phyloP scores from a whole-genome alignment of 192 early-diverging fungal genomes.

The Backusella westeae region DNA sequence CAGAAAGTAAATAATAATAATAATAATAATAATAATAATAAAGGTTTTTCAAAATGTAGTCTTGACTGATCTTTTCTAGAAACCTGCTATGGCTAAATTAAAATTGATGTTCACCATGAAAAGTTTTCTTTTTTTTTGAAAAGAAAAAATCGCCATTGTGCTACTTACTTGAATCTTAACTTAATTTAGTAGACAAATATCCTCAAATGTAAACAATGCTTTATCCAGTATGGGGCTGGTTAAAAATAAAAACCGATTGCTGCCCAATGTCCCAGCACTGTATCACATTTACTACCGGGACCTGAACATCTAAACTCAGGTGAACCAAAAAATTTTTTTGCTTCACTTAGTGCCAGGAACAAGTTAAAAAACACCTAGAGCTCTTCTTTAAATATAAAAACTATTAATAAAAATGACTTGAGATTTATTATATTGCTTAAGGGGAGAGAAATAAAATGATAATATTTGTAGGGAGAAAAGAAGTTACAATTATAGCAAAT shows the following conservation, averaged over 20 bases:
- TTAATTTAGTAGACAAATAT: background rate
- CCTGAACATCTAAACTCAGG: background rate
- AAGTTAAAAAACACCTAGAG: too few species aligned
- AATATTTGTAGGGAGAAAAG: background rate
- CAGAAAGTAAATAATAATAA: background rate
- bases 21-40: too few species aligned
- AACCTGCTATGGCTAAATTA: background rate
- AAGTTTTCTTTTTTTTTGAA: background rate
- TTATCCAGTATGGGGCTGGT: background rate
- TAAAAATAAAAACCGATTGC: background rate
- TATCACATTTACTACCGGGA: background rate
- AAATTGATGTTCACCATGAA: background rate
- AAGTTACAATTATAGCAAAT: background rate
- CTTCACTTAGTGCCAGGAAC: background rate
- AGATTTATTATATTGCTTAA: background rate
- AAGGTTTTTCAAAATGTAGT: background rate
- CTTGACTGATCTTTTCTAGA: background rate
- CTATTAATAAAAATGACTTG: background rate
- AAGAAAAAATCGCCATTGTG: background rate
- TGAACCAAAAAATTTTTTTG: background rate
- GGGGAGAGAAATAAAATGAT: background rate
- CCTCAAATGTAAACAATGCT: background rate
- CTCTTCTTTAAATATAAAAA: background rate
- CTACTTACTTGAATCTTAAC: background rate
- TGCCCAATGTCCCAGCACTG: background rate